Conservation (phyloP, 257 asterid genomes). For the Penstemon davidsonii region DNA sequence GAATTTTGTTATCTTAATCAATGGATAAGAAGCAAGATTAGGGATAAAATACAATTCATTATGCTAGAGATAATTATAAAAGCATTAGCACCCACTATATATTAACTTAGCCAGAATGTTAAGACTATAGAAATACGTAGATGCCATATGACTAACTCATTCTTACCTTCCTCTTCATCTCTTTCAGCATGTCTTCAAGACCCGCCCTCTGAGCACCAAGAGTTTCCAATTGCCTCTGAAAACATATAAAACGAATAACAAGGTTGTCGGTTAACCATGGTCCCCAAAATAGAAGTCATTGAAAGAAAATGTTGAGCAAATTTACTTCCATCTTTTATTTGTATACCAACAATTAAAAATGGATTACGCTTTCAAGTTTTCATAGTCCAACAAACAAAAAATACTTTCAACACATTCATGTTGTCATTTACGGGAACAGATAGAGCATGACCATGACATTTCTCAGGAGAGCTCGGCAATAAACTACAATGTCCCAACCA, state of each 20-base stretch:
- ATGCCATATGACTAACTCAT: conserved; percentile 20
- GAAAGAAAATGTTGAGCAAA: conserved; percentile 5
- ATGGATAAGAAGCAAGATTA: conserved; percentile 6
- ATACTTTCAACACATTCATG: conserved; percentile 13
- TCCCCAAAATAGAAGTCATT: background rate
- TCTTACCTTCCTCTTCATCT: conserved; percentile 95
- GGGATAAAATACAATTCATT: background rate
- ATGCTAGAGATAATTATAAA: conserved; percentile 14
- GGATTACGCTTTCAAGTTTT: background rate
- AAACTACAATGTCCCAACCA: conserved; percentile 3
- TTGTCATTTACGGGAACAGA: conserved; percentile 15
- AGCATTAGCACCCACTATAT: background rate
- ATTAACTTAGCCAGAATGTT: conserved; percentile 1
- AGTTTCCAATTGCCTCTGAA: conserved; percentile 90
- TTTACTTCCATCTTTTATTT: background rate
- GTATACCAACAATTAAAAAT: conserved; percentile 3
- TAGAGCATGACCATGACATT: background rate
- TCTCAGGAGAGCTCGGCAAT: conserved; percentile 19
- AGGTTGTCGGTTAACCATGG: conserved; percentile 22
- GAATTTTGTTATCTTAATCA: background rate
- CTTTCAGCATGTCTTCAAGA: conserved; percentile 98
- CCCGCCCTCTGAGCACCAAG: conserved; percentile 99
- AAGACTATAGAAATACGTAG: conserved; percentile 4
- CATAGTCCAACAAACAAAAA: background rate
- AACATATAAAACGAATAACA: conserved; percentile 26